A percentile compares a stretch with the other conserved stretches of the same genome.
These are phyloP conservation scores for Chaetoceros tenuissimus DNA, from an alignment of 108 stramenopile species.

Conservation along the genomic window DNA sequence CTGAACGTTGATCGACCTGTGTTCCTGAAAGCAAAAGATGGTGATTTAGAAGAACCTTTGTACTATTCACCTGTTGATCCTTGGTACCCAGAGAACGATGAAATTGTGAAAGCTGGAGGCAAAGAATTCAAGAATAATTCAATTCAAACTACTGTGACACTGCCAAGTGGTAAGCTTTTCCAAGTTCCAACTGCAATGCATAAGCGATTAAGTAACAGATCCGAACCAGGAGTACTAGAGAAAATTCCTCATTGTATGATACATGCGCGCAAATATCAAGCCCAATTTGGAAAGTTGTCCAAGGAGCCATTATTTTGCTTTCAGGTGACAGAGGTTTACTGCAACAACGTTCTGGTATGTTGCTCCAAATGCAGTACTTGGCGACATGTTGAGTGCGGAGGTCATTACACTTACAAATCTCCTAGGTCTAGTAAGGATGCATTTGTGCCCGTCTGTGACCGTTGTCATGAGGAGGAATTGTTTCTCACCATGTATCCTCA, in stretches of 20 bases:
- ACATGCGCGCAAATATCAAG: conserved; percentile 31
- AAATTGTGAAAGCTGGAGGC: background rate
- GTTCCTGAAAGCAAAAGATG: too few species aligned
- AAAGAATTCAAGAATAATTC: too few species aligned
- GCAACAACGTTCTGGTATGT: conserved; percentile 67
- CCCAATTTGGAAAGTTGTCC: conserved; percentile 22
- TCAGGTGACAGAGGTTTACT: conserved; percentile 69
- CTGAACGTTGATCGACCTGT: too few species aligned
- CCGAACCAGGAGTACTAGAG: conserved; percentile 70
- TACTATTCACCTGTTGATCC: too few species aligned
- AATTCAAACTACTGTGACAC: too few species aligned
- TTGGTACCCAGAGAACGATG: too few species aligned
- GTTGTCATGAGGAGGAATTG: conserved; percentile 51
- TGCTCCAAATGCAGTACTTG: conserved; percentile 81
- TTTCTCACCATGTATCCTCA: conserved; percentile 30
- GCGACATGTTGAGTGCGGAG: conserved; percentile 80
- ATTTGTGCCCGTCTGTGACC: conserved; percentile 64
- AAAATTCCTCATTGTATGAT: conserved; percentile 76
- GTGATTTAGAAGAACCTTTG: too few species aligned
- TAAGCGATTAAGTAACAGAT: conserved; percentile 26
- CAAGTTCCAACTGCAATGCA: too few species aligned
- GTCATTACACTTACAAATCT: conserved; percentile 65
- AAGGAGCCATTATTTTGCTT: conserved; percentile 56
- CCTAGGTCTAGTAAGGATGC: conserved; percentile 25
- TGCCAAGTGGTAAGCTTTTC: too few species aligned